Base-by-base conservation (phyloP, 306 rosid genomes). In the Mucuna pruriens region DNA sequence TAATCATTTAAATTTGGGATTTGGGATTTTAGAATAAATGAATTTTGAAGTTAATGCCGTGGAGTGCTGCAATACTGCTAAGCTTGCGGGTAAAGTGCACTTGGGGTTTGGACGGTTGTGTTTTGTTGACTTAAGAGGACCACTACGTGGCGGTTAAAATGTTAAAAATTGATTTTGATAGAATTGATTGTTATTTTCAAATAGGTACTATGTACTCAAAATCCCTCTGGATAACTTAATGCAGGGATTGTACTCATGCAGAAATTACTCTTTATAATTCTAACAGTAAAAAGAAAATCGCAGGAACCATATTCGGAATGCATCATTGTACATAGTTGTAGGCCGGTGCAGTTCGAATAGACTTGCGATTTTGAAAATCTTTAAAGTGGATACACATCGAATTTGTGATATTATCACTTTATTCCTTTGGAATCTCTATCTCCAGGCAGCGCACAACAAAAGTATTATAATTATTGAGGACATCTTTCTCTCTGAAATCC, bases 401-500 rank as follows among this genome's bases (percentile, higher is more conserved):
- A n/a, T 62, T 16, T 39, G 23, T 52, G 49, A 44, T 42, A 6
- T 29, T 9, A 60, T 55, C 80, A 60, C 71, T 44, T 40, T 26
- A 75, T 61, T 61, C 71, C 45, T 57, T 17, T 38, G 40, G 79
- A 57, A 74, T 25, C 79, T 15, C n/a, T 71, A 39, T 67, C 52
- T 70, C 40, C 39, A 22, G 11, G 12, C n/a, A 16, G 22, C 17
- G 9, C 68, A 15, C n/a, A 61, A 60, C 0, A 55, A 8, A 8
- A 58, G n/a, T n/a, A 16, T n/a, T 49, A 11, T 73, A 2, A 73
- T 33, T 51, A 6, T 51, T 11, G 64, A 34, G 64, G 65, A 46
- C 45, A 9, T n/a, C 58, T 29, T 25, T 74, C 8, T 74, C 19
- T 42, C 49, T 6, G 19, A 6, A 10, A 67, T 4, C 49, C 33